These are phyloP conservation scores for Yamadazyma dushanensis DNA, from an alignment of 1,139 yeast species.

Conservation along the genomic window DNA sequence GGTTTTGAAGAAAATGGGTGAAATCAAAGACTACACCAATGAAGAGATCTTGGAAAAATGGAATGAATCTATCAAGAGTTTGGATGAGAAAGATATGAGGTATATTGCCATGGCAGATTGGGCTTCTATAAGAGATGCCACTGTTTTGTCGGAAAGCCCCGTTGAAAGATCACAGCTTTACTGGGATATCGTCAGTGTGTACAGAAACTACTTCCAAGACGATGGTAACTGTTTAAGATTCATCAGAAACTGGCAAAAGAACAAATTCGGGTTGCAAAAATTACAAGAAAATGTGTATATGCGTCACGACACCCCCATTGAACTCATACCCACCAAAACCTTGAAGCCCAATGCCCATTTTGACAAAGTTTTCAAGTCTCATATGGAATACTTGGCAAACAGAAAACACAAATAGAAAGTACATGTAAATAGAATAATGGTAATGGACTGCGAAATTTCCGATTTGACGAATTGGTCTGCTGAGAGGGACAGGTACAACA, in stretches of 20 bases:
- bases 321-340: conserved; percentile 28
- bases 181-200: conserved; percentile 56
- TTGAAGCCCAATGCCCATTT: conserved; percentile 34
- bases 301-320: conserved; percentile 11
- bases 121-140: conserved; percentile 82
- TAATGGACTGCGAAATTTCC: neutral
- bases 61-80: conserved; percentile 54
- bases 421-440: conserved; percentile 1
- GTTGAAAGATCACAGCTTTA: conserved; percentile 55
- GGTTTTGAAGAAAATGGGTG: conserved; percentile 71
- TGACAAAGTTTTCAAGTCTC: conserved; percentile 14
- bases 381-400: conserved; percentile 2
- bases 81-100: conserved; percentile 54
- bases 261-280: conserved; percentile 21
- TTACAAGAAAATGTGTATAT: conserved; percentile 6
- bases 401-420: too few species aligned
- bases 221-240: conserved; percentile 30
- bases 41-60: conserved; percentile 60
- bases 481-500: neutral
- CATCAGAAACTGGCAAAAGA: conserved; percentile 34
- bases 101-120: conserved; percentile 84
- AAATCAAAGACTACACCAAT: conserved; percentile 51
- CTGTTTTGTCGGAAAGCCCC: conserved; percentile 47
- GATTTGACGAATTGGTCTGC: too few species aligned
- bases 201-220: conserved; percentile 46